Evolutionary conservation across 805 yeast genomes (phyloP), one percentile per base, ranked within the genome.

Genomic region (Saccharomycopsis malanga): DNA sequence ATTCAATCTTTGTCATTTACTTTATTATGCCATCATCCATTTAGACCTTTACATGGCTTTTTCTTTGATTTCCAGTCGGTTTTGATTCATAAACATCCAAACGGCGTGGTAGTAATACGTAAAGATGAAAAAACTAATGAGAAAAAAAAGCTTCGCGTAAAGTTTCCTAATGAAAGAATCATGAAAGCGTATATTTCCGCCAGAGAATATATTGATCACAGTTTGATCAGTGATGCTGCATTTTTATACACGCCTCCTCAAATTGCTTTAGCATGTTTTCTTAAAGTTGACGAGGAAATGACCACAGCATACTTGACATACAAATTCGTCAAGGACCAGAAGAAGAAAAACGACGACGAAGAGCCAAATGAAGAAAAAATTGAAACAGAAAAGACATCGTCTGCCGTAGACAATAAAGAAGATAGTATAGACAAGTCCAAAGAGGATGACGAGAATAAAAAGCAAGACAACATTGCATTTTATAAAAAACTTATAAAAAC

Each of bases 181-280:
- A 43, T 44, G 1, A 69, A 69, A 39, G 71, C 79, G 38, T 85
- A 86, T 62, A 94, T 86, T 58, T 66, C 68, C 37, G 87, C 95
- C 9, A 77, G 83, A 56, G 72, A 68, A 24, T 65, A 79, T 62
- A 71, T 86, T 4, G 76, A 79, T 39, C 85, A 80, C 22, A 74
- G 86, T n/a, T 68, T 87, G 35, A 67, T 82, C 30, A 79, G 91
- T 17, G 96, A 93, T 60, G 89, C 77, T 3, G 68, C 74, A 6
- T 91, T 87, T 56, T 67, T 79, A 30, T 91, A 67, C 64, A 81
- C 98, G 0, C 99, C 99, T 0, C 96, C 98, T 1, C 98, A 93
- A 59, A 86, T 93, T 25, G 96, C 98, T 1, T 68, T 93, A 44
- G 93, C 96, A 0, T 87, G 93, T 14, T 70, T 89, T 59, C 77